Conservation (phyloP, 2,329 filamentous ascomycete genomes). For the Nigrospora osmanthi region DNA sequence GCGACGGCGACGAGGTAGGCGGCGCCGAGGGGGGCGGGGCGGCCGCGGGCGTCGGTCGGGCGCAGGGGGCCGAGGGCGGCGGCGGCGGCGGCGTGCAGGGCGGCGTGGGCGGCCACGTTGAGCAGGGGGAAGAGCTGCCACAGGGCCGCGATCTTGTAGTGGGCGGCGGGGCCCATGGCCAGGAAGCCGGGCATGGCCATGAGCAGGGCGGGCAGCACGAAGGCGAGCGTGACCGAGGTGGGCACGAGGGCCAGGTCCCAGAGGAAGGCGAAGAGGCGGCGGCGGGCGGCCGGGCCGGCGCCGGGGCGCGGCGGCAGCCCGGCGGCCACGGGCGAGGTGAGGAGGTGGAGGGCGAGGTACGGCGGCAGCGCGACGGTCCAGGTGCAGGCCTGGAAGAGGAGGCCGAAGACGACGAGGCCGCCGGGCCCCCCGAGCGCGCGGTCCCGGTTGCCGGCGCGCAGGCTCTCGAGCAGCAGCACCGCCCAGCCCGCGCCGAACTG, state of each 20-base stretch:
- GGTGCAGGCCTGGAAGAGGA: constrained; percentile 16
- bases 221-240: constrained; percentile 15
- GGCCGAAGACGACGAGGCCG: constrained; percentile 10
- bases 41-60: constrained; percentile 12
- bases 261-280: constrained; percentile 16
- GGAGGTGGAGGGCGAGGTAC: constrained; percentile 18
- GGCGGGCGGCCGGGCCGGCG: constrained; percentile 11
- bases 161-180: constrained; percentile 7
- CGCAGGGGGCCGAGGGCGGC: constrained; percentile 13
- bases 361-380: constrained; percentile 18
- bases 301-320: constrained; percentile 10
- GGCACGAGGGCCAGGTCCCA: constrained; percentile 22
- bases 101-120: constrained; percentile 10
- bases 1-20: constrained; percentile 14
- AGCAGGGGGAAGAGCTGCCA: constrained; percentile 14
- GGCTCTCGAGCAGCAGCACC: constrained; percentile 18
- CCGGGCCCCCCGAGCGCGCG: neutral
- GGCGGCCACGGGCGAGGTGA: constrained; percentile 18
- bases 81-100: constrained; percentile 14
- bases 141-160: constrained; percentile 19
- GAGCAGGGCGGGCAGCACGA: constrained; percentile 16
- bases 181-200: constrained; percentile 18
- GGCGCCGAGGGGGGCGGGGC: constrained; percentile 13
- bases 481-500: constrained; percentile 19
- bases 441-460: constrained; percentile 17